Evolutionary conservation across 495 filamentous ascomycete genomes (phyloP).

Genomic region (Hypoxylon crocopeplum): DNA sequence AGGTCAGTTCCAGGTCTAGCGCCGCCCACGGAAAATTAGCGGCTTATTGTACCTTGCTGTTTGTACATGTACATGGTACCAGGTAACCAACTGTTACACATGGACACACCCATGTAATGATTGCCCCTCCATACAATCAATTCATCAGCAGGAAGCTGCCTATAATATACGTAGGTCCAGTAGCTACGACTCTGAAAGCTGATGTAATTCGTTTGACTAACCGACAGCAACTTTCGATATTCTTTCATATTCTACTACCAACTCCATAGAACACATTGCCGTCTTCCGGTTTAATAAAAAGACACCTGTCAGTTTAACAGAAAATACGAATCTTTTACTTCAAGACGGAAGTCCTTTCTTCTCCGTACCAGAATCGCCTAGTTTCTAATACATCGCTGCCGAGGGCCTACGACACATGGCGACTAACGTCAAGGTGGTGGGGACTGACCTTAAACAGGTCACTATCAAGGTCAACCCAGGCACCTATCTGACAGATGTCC

Average conservation of each 20-base stretch:
- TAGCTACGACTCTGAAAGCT: no score
- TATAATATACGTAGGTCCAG: no score
- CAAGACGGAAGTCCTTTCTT: no score
- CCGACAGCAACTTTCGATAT: not conserved
- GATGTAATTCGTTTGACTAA: slow-evolving; percentile 19
- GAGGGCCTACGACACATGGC: slow-evolving; percentile 63
- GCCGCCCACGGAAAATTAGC: slow-evolving; percentile 14
- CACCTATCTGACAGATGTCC: slow-evolving; percentile 80
- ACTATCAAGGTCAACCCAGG: slow-evolving; percentile 84
- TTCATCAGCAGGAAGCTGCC: slow-evolving; percentile 34
- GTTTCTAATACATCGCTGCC: not conserved
- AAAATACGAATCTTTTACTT: no score
- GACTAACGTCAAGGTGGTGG: slow-evolving; percentile 87
- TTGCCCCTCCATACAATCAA: slow-evolving; percentile 29
- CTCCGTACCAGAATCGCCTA: not conserved
- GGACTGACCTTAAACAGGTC: slow-evolving; percentile 72
- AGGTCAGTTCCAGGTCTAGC: not conserved
- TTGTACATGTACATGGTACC: no score
- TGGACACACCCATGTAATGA: no score
- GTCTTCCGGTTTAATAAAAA: no score
- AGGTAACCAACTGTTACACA: no score
- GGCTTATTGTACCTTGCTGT: no score
- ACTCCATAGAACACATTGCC: no score
- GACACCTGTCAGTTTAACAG: no score
- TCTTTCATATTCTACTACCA: slow-evolving; percentile 21